These are phyloP conservation scores for Penstemon barbatus DNA, from an alignment of 257 asterid genomes.

Conservation along the genomic window DNA sequence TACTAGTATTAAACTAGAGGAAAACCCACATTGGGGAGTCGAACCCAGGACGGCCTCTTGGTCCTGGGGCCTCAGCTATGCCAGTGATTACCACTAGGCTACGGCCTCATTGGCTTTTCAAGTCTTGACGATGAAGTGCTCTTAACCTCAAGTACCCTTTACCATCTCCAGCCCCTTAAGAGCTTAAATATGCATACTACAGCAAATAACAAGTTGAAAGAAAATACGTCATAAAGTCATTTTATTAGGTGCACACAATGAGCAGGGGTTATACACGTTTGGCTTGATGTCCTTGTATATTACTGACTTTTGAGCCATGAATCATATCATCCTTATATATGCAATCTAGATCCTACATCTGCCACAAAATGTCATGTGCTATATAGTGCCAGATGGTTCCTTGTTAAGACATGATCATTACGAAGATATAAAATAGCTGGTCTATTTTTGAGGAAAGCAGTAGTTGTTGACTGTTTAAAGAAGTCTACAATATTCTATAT, in stretches of 20 bases:
- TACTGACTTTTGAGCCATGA: background rate
- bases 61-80: no score
- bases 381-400: background rate
- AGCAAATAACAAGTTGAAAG: background rate
- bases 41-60: no score
- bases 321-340: constrained; percentile 2
- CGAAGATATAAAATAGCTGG: background rate
- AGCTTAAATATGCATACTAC: constrained; percentile 10
- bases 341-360: background rate
- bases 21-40: no score
- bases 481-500: background rate
- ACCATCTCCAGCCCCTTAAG: constrained; percentile 8
- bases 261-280: background rate
- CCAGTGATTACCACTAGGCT: no score
- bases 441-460: background rate
- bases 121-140: background rate
- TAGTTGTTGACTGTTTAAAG: background rate
- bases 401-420: background rate
- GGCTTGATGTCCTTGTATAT: background rate
- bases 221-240: background rate
- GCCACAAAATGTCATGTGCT: constrained; percentile 3
- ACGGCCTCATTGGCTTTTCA: no score
- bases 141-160: background rate
- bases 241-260: constrained; percentile 4
- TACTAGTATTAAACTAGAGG: no score